Percentiles rank a stretch among this genome's conserved stretches.
phyloP scores from a whole-genome alignment of 2,329 filamentous ascomycete genomes.

The Aspergillus sergii region DNA sequence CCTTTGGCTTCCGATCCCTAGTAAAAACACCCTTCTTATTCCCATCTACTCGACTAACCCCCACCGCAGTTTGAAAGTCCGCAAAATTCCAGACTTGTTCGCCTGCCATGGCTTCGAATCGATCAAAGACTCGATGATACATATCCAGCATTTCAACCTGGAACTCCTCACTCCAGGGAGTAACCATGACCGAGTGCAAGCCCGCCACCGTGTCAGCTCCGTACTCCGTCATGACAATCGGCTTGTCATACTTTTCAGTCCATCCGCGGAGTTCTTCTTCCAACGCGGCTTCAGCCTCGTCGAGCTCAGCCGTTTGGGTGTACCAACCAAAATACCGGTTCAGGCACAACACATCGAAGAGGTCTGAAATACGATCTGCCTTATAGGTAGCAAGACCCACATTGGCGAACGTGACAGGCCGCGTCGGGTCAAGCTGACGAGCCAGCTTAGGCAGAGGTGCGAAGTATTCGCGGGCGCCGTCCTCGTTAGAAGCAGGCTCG shows the following conservation, averaged over 20 bases:
- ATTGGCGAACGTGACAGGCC: neutral
- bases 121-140: constrained; percentile 3
- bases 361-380: neutral
- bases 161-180: neutral
- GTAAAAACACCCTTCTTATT: constrained; percentile 1
- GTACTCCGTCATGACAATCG: neutral
- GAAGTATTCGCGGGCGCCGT: neutral
- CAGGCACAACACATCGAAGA: neutral
- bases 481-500: neutral
- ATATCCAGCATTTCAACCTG: neutral
- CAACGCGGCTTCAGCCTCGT: neutral
- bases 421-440: neutral
- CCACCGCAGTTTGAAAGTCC: constrained; percentile 2
- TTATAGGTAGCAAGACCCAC: neutral
- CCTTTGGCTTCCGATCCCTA: neutral
- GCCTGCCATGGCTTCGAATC: neutral
- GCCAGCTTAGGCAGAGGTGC: neutral
- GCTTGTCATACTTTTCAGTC: neutral
- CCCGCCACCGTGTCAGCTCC: neutral
- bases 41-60: neutral
- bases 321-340: neutral
- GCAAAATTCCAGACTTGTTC: constrained; percentile 6
- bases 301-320: neutral
- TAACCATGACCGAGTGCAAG: neutral
- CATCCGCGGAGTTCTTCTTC: neutral